Conservation (phyloP, 768 basidiomycete genomes). For the Suillus clintonianus region DNA sequence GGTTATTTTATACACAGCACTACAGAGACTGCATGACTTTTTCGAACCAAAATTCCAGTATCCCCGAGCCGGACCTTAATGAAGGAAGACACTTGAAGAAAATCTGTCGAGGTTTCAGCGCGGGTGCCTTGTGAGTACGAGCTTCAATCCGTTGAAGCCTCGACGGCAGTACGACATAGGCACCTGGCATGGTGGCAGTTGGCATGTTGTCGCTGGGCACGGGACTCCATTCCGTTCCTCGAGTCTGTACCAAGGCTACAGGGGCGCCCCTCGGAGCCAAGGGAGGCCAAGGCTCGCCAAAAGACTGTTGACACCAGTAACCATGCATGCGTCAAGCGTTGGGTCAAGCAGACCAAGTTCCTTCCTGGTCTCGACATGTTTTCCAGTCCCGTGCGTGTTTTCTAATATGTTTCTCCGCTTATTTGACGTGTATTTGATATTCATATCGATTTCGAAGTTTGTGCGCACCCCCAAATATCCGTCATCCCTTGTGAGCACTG, state of each 20-base stretch:
- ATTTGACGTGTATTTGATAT: background rate
- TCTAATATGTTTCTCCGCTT: background rate
- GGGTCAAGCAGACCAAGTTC: background rate
- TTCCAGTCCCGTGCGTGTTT: background rate
- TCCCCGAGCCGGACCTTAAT: background rate
- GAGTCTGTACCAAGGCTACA: background rate
- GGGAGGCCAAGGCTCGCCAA: background rate
- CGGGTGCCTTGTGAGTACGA: background rate
- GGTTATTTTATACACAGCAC: too few species aligned
- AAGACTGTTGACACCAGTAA: background rate
- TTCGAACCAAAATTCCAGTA: background rate
- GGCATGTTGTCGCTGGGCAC: background rate
- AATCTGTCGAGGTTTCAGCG: background rate
- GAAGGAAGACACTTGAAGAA: background rate
- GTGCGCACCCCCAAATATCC: background rate
- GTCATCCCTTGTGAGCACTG: background rate
- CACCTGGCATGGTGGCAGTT: background rate
- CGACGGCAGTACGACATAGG: background rate
- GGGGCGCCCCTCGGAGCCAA: background rate
- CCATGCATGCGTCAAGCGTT: background rate
- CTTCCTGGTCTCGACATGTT: background rate
- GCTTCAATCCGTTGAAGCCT: background rate
- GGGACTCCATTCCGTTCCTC: background rate
- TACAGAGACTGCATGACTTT: too few species aligned
- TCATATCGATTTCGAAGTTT: background rate